Percentiles rank a stretch among this genome's conserved stretches.
phyloP scores from a whole-genome alignment of 768 basidiomycete genomes.

The Coprinopsis strossmayeri region DNA sequence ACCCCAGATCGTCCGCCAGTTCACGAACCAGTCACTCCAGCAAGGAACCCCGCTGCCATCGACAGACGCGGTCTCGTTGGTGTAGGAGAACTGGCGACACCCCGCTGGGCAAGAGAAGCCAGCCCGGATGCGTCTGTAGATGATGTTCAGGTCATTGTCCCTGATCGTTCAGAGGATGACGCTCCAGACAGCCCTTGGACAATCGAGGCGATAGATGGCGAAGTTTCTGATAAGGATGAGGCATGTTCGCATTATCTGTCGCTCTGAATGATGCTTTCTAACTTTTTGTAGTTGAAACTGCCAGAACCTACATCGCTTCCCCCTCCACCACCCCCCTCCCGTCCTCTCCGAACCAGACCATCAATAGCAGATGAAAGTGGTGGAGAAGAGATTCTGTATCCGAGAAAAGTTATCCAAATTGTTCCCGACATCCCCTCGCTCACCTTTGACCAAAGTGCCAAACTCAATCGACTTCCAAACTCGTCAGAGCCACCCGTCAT shows the following conservation, averaged over 20 bases:
- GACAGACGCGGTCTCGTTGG: constrained; percentile 88
- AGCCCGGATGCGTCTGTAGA: constrained; percentile 15
- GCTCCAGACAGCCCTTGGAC: constrained; percentile 84
- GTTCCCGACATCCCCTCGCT: constrained; percentile 17
- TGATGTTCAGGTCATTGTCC: constrained; percentile 31
- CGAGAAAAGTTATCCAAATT: constrained; percentile 43
- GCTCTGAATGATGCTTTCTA: constrained; percentile 3
- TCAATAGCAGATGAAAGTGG: constrained; percentile 82
- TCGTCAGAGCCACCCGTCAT: constrained; percentile 24
- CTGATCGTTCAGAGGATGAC: constrained; percentile 38
- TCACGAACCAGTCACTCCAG: constrained; percentile 62
- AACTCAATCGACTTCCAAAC: constrained; percentile 15
- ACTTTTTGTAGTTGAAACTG: constrained; percentile 24
- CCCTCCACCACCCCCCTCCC: constrained; percentile 32
- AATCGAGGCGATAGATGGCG: constrained; percentile 80
- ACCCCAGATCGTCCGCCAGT: constrained; percentile 55
- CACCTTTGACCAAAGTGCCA: constrained; percentile 14
- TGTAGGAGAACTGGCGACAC: constrained; percentile 95
- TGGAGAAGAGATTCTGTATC: constrained; percentile 86
- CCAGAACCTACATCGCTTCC: constrained; percentile 33
- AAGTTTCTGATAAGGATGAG: constrained; percentile 64
- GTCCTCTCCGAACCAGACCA: constrained; percentile 49
- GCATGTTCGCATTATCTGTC: constrained; percentile 29
- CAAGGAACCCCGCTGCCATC: constrained; percentile 68
- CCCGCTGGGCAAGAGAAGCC: constrained; percentile 68